These are phyloP conservation scores for Penicillium palitans DNA, from an alignment of 2,329 filamentous ascomycete species.

Conservation along the genomic window DNA sequence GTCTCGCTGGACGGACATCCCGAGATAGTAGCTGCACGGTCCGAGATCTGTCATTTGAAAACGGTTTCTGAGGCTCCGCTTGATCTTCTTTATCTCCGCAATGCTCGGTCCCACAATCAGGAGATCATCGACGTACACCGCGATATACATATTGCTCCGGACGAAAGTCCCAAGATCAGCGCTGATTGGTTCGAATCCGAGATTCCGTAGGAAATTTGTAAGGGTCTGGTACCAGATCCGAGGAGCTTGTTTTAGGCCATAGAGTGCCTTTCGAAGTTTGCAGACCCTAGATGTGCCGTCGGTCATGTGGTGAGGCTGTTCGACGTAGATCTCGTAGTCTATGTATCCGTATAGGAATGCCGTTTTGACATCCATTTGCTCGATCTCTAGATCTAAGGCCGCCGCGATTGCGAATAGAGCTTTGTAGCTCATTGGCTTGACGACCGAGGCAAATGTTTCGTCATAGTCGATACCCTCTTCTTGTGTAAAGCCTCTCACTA, in stretches of 20 bases:
- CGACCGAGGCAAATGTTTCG: slow-evolving; percentile 30
- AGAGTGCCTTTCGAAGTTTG: slow-evolving; percentile 1
- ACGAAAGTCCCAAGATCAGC: slow-evolving; percentile 2
- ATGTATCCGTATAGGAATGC: slow-evolving; percentile 22
- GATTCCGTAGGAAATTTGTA: not conserved
- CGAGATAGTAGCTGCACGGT: not conserved
- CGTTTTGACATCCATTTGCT: slow-evolving; percentile 36
- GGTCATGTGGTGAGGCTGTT: not conserved
- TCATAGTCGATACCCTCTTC: slow-evolving; percentile 29
- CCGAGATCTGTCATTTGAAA: slow-evolving; percentile 5
- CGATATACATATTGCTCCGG: slow-evolving; percentile 8
- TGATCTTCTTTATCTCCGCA: not conserved
- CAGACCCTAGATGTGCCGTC: slow-evolving; percentile 7
- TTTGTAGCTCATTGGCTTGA: slow-evolving; percentile 22
- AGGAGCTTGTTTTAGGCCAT: not conserved
- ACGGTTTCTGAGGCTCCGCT: slow-evolving; percentile 2
- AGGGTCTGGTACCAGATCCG: not conserved
- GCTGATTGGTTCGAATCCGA: slow-evolving; percentile 6
- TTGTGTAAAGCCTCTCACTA: slow-evolving; percentile 28
- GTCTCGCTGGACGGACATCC: too few species aligned
- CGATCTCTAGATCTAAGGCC: slow-evolving; percentile 22
- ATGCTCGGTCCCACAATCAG: slow-evolving; percentile 1
- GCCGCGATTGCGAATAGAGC: slow-evolving; percentile 26
- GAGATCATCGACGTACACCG: slow-evolving; percentile 8
- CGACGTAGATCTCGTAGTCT: slow-evolving; percentile 14